Evolutionary conservation across 371 early-diverging fungal genomes (phyloP), one percentile per base, ranked within the genome.

Genomic region (Entomophthora muscae): DNA sequence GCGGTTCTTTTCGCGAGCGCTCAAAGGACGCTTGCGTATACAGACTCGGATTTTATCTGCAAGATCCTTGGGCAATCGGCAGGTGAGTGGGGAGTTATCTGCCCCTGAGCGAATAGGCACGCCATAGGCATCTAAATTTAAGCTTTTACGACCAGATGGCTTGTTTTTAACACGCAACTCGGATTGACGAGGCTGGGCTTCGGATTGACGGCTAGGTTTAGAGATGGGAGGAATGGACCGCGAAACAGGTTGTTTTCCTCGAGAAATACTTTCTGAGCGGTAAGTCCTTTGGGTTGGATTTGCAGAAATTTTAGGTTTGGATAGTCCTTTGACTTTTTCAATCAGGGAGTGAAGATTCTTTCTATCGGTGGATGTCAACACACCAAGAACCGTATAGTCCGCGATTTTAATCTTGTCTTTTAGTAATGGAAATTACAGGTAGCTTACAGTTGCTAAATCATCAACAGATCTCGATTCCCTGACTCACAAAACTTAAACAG

Each of bases 1-100:
- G 3, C 74, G 69, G 28, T 73, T 73, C 29, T 76, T 29, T 70
- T 98, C 98, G 67, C 86, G 89, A 66, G 74, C 77, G 74, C 78
- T 94, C 24, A 98, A 72, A 1, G 98, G 98, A 42, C 98, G 78
- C 73, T 98, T 98, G 61, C 98, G 81, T 30, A 96, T 95, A 68
- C 97, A 96, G 26, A 98, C 98, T 54, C 94, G 86, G 67, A 98
- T 98, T 61, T 85, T 78, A 54, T 89, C 90, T 54, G 56, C 31
- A 23, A 58, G 53, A 27, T 58, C 64, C 32, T 42, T n/a, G 21
- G 21, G 24, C 24, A 26, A 31, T 3, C 52, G 7, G 52, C n/a
- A 27, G n/a, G 24, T 42, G 23, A 42, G 10, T 51, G 32, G 22
- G 1, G 42, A 13, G 12, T 22, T 53, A 2, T 54, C 32, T 68